phyloP scores from a whole-genome alignment of 345 rosid genomes.

The Eutrema yunnanense region DNA sequence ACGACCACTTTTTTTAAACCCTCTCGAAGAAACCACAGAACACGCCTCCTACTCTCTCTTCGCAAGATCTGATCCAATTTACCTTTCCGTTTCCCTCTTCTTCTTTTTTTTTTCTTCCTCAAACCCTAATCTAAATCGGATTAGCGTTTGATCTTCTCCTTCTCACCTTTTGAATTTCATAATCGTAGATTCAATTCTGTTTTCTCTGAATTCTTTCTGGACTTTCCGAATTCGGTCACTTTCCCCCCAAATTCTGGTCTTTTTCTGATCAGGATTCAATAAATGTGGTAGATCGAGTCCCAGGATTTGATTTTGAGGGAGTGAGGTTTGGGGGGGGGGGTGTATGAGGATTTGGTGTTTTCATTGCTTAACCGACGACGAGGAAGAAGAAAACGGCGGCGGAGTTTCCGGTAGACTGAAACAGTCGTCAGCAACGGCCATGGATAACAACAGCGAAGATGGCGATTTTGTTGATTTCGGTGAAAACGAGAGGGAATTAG shows the following conservation, averaged over 20 bases:
- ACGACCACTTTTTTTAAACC: not conserved
- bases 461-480: constrained; percentile 30
- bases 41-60: not conserved
- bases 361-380: constrained; percentile 50
- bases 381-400: constrained; percentile 31
- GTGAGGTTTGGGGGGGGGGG: not conserved
- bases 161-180: not conserved
- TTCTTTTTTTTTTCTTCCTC: not conserved
- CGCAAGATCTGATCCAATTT: constrained; percentile 22
- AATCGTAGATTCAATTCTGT: not conserved
- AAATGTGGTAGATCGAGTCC: constrained; percentile 55
- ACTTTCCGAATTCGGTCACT: constrained; percentile 9
- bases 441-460: constrained; percentile 32
- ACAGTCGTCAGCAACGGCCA: constrained; percentile 14
- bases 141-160: not conserved
- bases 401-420: constrained; percentile 10
- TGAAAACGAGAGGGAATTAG: constrained; percentile 28
- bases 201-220: not conserved
- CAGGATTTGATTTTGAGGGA: constrained; percentile 33
- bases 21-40: not conserved
- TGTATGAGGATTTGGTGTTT: constrained; percentile 96
- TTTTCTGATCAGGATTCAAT: not conserved
- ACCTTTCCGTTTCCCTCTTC: not conserved
- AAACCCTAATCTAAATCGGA: constrained; percentile 23
- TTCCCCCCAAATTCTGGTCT: constrained; percentile 8